Evolutionary conservation across 352 stramenopile genomes (phyloP).

Genomic region (Phytophthora hybrid): DNA sequence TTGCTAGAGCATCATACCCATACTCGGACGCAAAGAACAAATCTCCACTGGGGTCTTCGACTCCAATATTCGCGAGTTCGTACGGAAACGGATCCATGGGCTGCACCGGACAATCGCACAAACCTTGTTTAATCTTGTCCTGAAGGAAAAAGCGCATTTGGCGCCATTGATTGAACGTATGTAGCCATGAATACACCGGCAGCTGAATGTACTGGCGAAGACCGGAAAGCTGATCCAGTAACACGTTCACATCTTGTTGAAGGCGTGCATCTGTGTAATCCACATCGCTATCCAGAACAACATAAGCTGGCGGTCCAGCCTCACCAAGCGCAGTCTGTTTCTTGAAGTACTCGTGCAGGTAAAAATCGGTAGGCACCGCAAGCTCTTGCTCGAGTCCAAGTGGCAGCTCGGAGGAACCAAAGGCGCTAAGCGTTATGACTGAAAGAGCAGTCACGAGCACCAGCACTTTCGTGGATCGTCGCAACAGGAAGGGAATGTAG

Average conservation of each 20-base stretch:
- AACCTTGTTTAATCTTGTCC: conserved; percentile 68
- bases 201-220: conserved; percentile 84
- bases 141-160: conserved; percentile 85
- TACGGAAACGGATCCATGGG: conserved; percentile 85
- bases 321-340: conserved; percentile 86
- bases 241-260: conserved; percentile 65
- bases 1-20: conserved; percentile 17
- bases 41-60: conserved; percentile 22
- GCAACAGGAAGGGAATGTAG: conserved; percentile 74
- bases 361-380: conserved; percentile 88
- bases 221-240: conserved; percentile 77
- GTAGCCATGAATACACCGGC: conserved; percentile 89
- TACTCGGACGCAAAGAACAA: conserved; percentile 16
- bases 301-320: conserved; percentile 88
- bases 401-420: conserved; percentile 69
- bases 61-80: conserved; percentile 48
- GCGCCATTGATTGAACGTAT: conserved; percentile 89
- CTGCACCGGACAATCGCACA: conserved; percentile 78
- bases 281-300: conserved; percentile 65
- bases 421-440: conserved; percentile 55
- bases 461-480: conserved; percentile 61
- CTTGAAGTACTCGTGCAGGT: conserved; percentile 91
- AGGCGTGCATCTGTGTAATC: conserved; percentile 76
- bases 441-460: conserved; percentile 55
- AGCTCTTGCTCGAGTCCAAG: conserved; percentile 91